phyloP scores from a whole-genome alignment of 1,284 basidiomycete species.

The Phylloporus gajari region DNA sequence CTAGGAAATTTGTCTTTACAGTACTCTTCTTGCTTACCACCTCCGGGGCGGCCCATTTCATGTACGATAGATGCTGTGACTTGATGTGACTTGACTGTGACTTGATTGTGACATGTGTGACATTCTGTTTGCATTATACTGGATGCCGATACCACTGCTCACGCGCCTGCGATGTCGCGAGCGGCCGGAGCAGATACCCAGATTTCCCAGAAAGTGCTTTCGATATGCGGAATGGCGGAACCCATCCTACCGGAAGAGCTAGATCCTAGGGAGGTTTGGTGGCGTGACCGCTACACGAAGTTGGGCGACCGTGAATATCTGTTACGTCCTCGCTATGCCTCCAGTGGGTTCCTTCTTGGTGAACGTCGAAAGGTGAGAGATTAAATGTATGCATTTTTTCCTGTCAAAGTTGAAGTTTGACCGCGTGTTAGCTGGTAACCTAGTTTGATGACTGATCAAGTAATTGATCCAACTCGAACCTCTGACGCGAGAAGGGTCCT shows the following conservation, averaged over 20 bases:
- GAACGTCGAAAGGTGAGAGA: not conserved
- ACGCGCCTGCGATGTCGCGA: too few species aligned
- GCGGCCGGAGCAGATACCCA: not conserved
- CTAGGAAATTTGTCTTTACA: too few species aligned
- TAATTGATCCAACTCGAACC: not conserved
- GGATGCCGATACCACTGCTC: too few species aligned
- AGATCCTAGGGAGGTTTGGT: slow-evolving; percentile 20
- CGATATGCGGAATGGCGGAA: not conserved
- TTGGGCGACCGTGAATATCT: slow-evolving; percentile 18
- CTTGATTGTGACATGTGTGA: too few species aligned
- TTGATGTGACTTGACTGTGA: too few species aligned
- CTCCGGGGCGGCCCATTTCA: too few species aligned
- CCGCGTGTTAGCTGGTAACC: not conserved
- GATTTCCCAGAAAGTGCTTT: not conserved
- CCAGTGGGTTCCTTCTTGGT: slow-evolving; percentile 7
- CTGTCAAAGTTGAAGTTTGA: not conserved
- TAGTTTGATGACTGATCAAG: too few species aligned
- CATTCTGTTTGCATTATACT: too few species aligned
- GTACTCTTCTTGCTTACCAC: too few species aligned
- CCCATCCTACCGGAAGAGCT: slow-evolving; percentile 7
- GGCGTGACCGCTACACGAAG: slow-evolving; percentile 2
- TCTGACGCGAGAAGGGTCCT: not conserved
- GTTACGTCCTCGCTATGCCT: slow-evolving; percentile 8
- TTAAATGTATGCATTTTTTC: not conserved
- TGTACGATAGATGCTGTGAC: too few species aligned